Evolutionary conservation across 2,329 filamentous ascomycete genomes (phyloP).

Genomic region (Fusarium veterinarium): DNA sequence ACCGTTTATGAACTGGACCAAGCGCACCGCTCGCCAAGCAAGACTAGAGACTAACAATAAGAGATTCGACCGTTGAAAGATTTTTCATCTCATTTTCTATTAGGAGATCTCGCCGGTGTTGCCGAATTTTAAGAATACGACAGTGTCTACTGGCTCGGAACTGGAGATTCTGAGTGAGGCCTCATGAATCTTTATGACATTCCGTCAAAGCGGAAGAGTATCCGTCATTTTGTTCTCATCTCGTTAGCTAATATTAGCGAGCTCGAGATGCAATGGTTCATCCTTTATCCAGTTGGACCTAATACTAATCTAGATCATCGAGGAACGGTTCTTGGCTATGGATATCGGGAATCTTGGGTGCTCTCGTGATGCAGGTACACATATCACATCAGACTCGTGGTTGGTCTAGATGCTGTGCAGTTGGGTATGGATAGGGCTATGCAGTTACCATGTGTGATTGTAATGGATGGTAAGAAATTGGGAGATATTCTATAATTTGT

Average conservation of each 20-base stretch:
- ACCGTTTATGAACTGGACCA: not conserved
- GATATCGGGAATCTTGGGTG: conserved; percentile 9
- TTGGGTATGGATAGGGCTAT: not conserved
- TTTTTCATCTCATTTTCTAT: not conserved
- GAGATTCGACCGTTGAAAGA: conserved; percentile 9
- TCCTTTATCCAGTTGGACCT: not conserved
- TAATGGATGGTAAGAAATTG: not conserved
- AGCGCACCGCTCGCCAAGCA: conserved; percentile 10
- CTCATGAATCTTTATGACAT: not conserved
- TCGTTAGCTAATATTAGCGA: conserved; percentile 9
- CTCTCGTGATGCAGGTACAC: conserved; percentile 27
- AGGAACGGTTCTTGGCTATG: conserved; percentile 12
- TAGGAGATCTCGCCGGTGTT: conserved; percentile 4
- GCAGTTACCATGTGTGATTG: not conserved
- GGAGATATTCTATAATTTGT: not conserved
- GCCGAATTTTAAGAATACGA: conserved; percentile 3
- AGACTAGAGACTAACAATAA: not conserved
- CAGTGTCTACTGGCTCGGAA: not conserved
- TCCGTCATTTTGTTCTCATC: conserved; percentile 10
- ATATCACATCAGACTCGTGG: not conserved
- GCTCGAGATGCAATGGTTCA: not conserved
- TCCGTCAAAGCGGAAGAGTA: conserved; percentile 12
- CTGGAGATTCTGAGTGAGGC: not conserved
- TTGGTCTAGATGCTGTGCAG: not conserved
- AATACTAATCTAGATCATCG: conserved; percentile 3